Evolutionary conservation across 257 asterid genomes (phyloP).

Genomic region (Verbena officinalis): DNA sequence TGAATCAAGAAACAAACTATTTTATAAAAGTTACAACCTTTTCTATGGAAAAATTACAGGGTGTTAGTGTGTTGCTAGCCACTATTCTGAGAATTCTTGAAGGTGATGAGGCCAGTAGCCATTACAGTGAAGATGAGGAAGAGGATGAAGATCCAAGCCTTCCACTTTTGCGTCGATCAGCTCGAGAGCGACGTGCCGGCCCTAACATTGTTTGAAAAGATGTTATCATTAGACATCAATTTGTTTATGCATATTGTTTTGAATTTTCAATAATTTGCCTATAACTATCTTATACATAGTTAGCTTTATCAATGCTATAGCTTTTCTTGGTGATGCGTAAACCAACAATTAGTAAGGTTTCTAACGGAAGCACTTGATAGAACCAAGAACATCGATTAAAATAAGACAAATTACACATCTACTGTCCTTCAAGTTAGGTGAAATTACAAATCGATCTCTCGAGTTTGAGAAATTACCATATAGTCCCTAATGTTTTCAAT

Average conservation of each 20-base stretch:
- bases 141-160: constrained; percentile 18
- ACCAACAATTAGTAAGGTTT: too few species aligned
- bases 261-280: neutral
- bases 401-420: too few species aligned
- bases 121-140: constrained; percentile 33
- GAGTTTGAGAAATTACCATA: too few species aligned
- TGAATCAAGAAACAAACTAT: neutral
- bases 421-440: too few species aligned
- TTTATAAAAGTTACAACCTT: neutral
- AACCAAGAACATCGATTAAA: too few species aligned
- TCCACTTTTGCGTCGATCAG: constrained; percentile 36
- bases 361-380: too few species aligned
- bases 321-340: constrained; percentile 10
- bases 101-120: constrained; percentile 12
- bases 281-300: neutral
- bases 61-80: constrained; percentile 48
- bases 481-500: too few species aligned
- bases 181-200: constrained; percentile 6
- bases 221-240: neutral
- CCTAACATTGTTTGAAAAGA: constrained; percentile 30
- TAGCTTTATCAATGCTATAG: neutral
- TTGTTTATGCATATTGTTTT: neutral
- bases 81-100: constrained; percentile 42
- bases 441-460: too few species aligned
- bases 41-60: constrained; percentile 39